phyloP scores from a whole-genome alignment of 345 rosid genomes.

The Schrenkiella parvula region DNA sequence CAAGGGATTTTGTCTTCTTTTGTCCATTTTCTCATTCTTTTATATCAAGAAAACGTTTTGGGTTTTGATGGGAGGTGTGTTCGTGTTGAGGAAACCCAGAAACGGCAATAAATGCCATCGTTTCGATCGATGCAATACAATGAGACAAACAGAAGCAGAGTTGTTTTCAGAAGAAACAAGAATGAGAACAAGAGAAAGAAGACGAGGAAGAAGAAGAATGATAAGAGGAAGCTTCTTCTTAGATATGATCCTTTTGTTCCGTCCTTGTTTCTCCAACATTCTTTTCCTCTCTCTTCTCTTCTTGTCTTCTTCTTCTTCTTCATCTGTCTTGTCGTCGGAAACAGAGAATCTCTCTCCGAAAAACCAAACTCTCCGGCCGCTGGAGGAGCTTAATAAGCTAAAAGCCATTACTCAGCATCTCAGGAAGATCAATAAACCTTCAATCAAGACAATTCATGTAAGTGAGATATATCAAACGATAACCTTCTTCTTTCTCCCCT shows the following conservation, averaged over 20 bases:
- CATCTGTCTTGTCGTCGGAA: slow-evolving; percentile 44
- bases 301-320: slow-evolving; percentile 39
- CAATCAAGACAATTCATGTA: slow-evolving; percentile 83
- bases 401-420: slow-evolving; percentile 55
- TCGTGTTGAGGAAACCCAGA: slow-evolving; percentile 42
- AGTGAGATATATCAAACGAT: neutral
- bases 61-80: slow-evolving; percentile 38
- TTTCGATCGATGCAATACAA: slow-evolving; percentile 42
- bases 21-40: slow-evolving; percentile 10
- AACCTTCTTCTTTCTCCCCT: neutral
- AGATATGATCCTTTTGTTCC: slow-evolving; percentile 39
- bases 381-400: slow-evolving; percentile 56
- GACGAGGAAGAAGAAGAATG: slow-evolving; percentile 42
- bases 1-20: slow-evolving; percentile 23
- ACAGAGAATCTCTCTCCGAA: slow-evolving; percentile 31
- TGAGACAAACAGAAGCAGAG: slow-evolving; percentile 31
- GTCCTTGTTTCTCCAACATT: slow-evolving; percentile 41
- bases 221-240: slow-evolving; percentile 36
- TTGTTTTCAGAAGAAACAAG: slow-evolving; percentile 28
- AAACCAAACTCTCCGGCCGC: slow-evolving; percentile 65
- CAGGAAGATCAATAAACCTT: slow-evolving; percentile 79
- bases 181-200: slow-evolving; percentile 22
- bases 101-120: slow-evolving; percentile 47
- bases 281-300: slow-evolving; percentile 26
- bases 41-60: slow-evolving; percentile 8